These are phyloP conservation scores for Diaporthe capsici DNA, from an alignment of 2,329 filamentous ascomycete species.

Conservation along the genomic window DNA sequence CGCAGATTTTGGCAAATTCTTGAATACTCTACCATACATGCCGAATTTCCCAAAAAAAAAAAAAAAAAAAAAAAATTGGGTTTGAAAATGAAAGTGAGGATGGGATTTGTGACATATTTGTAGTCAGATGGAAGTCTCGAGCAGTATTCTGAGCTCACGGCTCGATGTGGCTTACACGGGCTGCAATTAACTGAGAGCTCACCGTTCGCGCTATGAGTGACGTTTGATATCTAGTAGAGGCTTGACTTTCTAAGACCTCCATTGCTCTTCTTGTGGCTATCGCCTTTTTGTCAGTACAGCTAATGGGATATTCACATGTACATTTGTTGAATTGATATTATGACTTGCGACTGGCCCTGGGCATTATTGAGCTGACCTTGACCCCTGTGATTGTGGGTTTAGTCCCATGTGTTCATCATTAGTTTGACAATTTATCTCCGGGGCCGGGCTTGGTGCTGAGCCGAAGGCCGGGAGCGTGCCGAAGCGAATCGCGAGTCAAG, in stretches of 20 bases:
- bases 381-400: background rate
- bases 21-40: no score
- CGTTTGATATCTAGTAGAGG: background rate
- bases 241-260: background rate
- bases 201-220: no score
- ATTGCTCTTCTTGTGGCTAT: background rate
- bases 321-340: background rate
- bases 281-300: background rate
- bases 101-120: background rate
- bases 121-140: background rate
- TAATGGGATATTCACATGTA: background rate
- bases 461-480: background rate
- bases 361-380: background rate
- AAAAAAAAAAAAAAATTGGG: no score
- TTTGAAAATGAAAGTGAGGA: no score
- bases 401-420: background rate
- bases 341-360: background rate
- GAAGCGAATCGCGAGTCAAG: slow-evolving; percentile 5
- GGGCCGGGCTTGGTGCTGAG: background rate
- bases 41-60: no score
- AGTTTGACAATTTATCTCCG: background rate
- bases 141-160: no score
- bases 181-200: no score
- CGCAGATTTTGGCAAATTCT: no score
- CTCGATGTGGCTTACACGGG: no score